Percentiles rank a stretch among this genome's conserved stretches.
Evolutionary conservation across 2,329 filamentous ascomycete species (phyloP).

Genomic region (Alternaria dauci): DNA sequence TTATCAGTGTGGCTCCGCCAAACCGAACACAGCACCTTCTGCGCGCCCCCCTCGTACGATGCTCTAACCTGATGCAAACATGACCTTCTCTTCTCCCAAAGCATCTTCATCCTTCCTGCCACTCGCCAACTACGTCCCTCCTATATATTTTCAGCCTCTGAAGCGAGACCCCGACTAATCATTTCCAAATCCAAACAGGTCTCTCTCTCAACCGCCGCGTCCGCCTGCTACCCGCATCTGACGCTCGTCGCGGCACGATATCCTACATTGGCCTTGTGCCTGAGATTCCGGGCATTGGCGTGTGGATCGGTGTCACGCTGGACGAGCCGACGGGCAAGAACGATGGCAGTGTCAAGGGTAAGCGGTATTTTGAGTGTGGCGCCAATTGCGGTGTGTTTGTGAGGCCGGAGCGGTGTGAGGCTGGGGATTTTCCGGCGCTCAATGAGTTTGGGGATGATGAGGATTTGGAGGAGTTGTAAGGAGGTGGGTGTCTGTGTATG

Average conservation of each 20-base stretch:
- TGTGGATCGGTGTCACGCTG: conserved; percentile 76
- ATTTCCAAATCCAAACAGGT: conserved; percentile 22
- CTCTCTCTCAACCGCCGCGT: conserved; percentile 40
- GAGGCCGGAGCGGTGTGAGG: conserved; percentile 77
- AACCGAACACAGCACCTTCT: background rate
- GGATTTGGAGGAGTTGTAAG: conserved; percentile 65
- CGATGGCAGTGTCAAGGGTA: conserved; percentile 74
- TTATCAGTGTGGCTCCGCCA: background rate
- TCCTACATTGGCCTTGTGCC: conserved; percentile 76
- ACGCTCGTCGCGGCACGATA: conserved; percentile 73
- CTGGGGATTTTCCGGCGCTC: conserved; percentile 72
- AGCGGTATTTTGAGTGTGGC: conserved; percentile 73
- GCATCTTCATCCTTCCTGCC: background rate
- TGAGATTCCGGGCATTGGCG: conserved; percentile 71
- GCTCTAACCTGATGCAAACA: background rate
- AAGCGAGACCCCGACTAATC: too few relatives aligned
- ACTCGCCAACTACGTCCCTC: conserved; percentile 4
- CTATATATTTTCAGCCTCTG: too few relatives aligned
- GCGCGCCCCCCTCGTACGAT: background rate
- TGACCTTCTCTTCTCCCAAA: background rate
- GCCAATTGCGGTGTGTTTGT: conserved; percentile 82
- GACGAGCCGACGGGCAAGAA: conserved; percentile 87
- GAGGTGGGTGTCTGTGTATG: too few relatives aligned
- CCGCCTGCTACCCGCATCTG: conserved; percentile 65
- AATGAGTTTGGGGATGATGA: conserved; percentile 57